These are phyloP conservation scores for Pichia sp. DNA, from an alignment of 1,139 yeast genomes.

Conservation along the genomic window DNA sequence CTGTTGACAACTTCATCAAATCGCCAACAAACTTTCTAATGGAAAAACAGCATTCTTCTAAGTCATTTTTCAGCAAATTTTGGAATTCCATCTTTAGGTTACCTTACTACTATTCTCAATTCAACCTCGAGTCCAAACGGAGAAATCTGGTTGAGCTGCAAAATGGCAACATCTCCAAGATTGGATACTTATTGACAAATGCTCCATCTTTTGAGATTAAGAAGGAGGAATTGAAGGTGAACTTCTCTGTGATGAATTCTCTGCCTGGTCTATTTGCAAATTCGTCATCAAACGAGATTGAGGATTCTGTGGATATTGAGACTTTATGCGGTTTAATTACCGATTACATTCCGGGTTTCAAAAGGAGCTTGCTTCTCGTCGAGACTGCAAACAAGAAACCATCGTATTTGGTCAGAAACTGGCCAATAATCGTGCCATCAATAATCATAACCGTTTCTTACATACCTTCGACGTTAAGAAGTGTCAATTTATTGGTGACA, in stretches of 20 bases:
- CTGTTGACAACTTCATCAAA: slow-evolving; percentile 11
- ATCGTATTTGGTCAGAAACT: slow-evolving; percentile 43
- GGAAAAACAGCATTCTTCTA: slow-evolving; percentile 13
- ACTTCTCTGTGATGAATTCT: not conserved
- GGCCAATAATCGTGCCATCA: slow-evolving; percentile 47
- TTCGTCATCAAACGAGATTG: not conserved
- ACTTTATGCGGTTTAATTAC: not conserved
- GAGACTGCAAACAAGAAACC: slow-evolving; percentile 35
- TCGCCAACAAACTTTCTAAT: slow-evolving; percentile 20
- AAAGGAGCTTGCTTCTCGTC: not conserved
- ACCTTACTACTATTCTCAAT: slow-evolving; percentile 27
- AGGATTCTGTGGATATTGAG: not conserved
- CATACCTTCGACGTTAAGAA: slow-evolving; percentile 3
- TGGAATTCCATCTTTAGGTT: slow-evolving; percentile 25
- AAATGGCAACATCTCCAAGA: slow-evolving; percentile 23
- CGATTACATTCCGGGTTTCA: slow-evolving; percentile 8
- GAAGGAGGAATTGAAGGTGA: not conserved
- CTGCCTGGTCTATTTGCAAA: not conserved
- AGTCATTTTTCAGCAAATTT: slow-evolving; percentile 14
- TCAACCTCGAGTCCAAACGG: slow-evolving; percentile 24
- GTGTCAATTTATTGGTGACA: slow-evolving; percentile 2
- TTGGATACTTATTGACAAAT: slow-evolving; percentile 29
- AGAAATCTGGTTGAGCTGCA: slow-evolving; percentile 19
- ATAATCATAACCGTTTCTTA: slow-evolving; percentile 46
- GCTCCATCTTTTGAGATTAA: slow-evolving; percentile 21